Base-by-base conservation (phyloP, 2,329 filamentous ascomycete species). In the Hypoxylon sp. region DNA sequence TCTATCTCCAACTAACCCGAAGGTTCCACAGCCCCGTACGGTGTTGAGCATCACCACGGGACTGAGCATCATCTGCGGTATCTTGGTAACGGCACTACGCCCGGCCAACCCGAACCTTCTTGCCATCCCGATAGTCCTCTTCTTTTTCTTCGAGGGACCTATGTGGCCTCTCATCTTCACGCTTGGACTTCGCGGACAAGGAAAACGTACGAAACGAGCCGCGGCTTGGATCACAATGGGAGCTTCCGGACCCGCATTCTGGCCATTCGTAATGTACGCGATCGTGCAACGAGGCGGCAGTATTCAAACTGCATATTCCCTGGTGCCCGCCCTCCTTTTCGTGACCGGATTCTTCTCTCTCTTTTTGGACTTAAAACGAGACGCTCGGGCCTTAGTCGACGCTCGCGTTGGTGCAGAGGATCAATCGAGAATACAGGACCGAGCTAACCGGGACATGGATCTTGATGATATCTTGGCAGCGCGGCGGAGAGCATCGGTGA, bases 101-200 rank as follows among this genome's bases (percentile, higher is more conserved):
- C 79, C 79, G 3, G 56, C 68, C 1, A 79, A 85, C 59, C 78
- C 83, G 0, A 82, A 87, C 65, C 68, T 84, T 0, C 74, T 88
- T 22, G 78, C 81, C 22, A 81, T 87, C n/a, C 89, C 92, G 67
- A 79, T 91, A 2, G 81, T 89, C 39, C 71, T 94, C 26, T 90
- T 91, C 67, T 89, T 92, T 68, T 92, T 96, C 76, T 92, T 91
- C 72, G 92, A 94, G 75, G 91, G 89, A 0, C 92, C 93, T 53
- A 87, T 92, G 70, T 97, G 92, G 82, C 93, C 93, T 0, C 88
- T 94, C 1, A 89, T 95, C 62, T 93, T 93, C 69, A 88, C 91
- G 3, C 84, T 95, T 11, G 91, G 90, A 2, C 88, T 97, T 62
- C 87, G 92, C 2, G 92, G 93, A 0, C 86, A 96, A 51, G 93